phyloP scores from a whole-genome alignment of 2,329 filamentous ascomycete species.

The Colletotrichum cuscutae region DNA sequence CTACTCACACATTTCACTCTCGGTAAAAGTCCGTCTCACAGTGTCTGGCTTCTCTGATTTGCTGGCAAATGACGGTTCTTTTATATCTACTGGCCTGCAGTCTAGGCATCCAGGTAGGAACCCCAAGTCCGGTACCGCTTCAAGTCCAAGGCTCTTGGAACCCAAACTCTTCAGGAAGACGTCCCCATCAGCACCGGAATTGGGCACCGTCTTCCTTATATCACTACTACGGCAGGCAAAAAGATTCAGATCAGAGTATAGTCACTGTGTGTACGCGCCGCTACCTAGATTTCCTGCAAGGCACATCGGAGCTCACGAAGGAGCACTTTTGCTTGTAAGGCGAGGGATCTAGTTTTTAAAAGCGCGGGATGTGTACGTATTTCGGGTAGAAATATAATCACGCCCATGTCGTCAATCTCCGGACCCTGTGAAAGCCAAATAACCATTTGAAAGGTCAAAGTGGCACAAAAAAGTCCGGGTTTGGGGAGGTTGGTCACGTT shows the following conservation, averaged over 20 bases:
- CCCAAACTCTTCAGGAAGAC: no score
- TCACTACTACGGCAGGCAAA: background rate
- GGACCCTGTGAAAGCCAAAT: background rate
- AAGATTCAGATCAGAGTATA: background rate
- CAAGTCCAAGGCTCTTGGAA: no score
- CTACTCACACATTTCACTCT: no score
- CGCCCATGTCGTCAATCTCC: background rate
- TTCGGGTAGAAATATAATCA: background rate
- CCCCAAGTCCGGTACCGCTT: no score
- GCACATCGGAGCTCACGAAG: background rate
- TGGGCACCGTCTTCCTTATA: background rate
- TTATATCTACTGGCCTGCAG: no score
- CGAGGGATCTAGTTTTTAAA: background rate
- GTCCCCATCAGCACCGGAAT: background rate
- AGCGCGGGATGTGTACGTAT: background rate
- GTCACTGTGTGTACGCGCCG: background rate
- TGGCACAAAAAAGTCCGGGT: background rate
- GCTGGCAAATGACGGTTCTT: no score
- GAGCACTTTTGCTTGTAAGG: background rate
- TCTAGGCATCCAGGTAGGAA: no score
- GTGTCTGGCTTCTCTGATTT: no score
- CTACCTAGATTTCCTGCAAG: background rate
- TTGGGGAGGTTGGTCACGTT: background rate
- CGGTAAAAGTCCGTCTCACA: no score
- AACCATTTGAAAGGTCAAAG: background rate